A percentile compares a stretch with the other conserved stretches of the same genome.
phyloP scores from a whole-genome alignment of 2,329 filamentous ascomycete species.

The Alternaria sp. region DNA sequence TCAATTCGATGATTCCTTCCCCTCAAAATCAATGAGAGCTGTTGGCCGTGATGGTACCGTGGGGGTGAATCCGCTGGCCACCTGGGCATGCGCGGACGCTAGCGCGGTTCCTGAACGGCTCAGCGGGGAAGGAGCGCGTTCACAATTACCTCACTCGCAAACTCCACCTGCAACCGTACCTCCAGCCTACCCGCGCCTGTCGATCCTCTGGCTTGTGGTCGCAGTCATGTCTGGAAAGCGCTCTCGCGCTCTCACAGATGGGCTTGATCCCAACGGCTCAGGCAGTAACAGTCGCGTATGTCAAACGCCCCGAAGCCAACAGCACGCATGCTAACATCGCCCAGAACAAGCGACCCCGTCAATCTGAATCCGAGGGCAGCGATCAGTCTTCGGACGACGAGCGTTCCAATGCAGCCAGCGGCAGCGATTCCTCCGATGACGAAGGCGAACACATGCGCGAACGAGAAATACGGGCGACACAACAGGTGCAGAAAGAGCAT shows the following conservation, averaged over 20 bases:
- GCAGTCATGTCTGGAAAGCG: conserved; percentile 41
- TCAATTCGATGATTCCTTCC: not conserved
- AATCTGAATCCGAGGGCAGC: conserved; percentile 27
- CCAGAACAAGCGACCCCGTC: conserved; percentile 42
- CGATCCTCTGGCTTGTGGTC: not conserved
- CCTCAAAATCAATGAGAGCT: not conserved
- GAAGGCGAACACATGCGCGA: conserved; percentile 24
- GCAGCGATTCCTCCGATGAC: conserved; percentile 18
- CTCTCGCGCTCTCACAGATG: conserved; percentile 32
- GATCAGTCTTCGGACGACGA: conserved; percentile 25
- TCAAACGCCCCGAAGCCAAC: not conserved
- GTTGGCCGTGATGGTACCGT: not conserved
- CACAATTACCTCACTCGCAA: conserved; percentile 10
- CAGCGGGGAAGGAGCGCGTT: conserved; percentile 31
- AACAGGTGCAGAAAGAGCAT: conserved; percentile 37
- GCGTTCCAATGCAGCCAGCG: conserved; percentile 12
- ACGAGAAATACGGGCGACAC: conserved; percentile 36
- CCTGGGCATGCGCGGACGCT: not conserved
- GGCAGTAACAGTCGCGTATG: conserved; percentile 28
- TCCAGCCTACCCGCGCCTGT: not conserved
- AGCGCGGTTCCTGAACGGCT: conserved; percentile 14
- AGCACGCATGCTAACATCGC: conserved; percentile 14
- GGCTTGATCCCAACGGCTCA: conserved; percentile 15
- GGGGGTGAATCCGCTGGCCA: not conserved
- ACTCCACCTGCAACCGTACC: not conserved